Evolutionary conservation across 768 basidiomycete genomes (phyloP).

Genomic region (Hygrocybe punicea): DNA sequence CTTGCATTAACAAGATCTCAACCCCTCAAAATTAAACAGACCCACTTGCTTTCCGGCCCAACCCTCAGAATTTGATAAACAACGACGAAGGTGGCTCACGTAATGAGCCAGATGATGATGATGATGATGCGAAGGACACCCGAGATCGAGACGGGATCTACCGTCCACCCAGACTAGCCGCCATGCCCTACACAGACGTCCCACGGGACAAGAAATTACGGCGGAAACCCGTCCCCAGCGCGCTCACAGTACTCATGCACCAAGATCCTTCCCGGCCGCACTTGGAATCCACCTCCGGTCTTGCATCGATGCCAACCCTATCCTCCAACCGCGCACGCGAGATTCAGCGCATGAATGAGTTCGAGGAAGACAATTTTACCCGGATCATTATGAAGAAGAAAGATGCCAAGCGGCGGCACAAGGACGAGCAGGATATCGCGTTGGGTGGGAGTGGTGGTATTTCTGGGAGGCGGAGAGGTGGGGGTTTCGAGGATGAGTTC

Average conservation of each 20-base stretch:
- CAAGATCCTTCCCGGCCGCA: constrained; percentile 66
- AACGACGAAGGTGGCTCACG: constrained; percentile 30
- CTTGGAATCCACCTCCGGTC: constrained; percentile 67
- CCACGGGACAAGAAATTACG: constrained; percentile 48
- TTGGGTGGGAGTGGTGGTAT: constrained; percentile 69
- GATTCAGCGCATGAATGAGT: constrained; percentile 75
- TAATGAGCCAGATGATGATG: constrained; percentile 26
- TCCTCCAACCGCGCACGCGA: constrained; percentile 70
- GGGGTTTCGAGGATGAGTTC: constrained; percentile 82
- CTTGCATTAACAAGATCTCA: too few relatives aligned
- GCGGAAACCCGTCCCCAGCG: constrained; percentile 57
- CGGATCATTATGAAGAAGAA: constrained; percentile 88
- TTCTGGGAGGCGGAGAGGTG: constrained; percentile 55
- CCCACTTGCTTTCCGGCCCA: constrained; percentile 88
- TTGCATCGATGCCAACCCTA: constrained; percentile 55
- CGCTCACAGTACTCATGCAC: constrained; percentile 60
- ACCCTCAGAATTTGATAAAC: constrained; percentile 68
- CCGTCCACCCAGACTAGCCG: constrained; percentile 83
- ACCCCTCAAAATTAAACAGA: constrained; percentile 45
- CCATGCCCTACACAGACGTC: constrained; percentile 71
- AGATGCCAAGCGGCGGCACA: constrained; percentile 63
- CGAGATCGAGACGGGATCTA: constrained; percentile 54
- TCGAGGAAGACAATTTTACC: constrained; percentile 94
- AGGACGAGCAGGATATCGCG: constrained; percentile 86
- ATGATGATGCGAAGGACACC: constrained; percentile 21